Conservation (phyloP, 164 flowering plant genomes). For the Dillenia turbinata region DNA sequence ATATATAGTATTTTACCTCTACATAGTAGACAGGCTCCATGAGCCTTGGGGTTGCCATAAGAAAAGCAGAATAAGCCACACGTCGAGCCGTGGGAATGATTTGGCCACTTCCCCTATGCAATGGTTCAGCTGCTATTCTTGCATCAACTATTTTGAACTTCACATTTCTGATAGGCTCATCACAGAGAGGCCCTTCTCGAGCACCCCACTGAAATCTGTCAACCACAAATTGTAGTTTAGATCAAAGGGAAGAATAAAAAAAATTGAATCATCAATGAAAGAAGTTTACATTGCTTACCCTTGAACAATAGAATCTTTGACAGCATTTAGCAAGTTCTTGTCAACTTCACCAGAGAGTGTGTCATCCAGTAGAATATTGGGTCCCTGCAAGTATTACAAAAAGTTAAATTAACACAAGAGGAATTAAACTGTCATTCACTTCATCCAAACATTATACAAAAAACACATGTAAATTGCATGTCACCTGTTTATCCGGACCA, state of each 20-base stretch:
- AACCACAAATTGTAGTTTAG: neutral
- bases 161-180: slow-evolving; percentile 96
- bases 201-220: slow-evolving; percentile 99
- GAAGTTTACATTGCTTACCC: slow-evolving; percentile 47
- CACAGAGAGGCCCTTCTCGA: slow-evolving; percentile 98
- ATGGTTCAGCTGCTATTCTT: slow-evolving; percentile 84
- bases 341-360: slow-evolving; percentile 97
- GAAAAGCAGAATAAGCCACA: slow-evolving; percentile 95
- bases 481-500: slow-evolving; percentile 99
- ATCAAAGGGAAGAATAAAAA: neutral
- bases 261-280: neutral
- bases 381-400: slow-evolving; percentile 51
- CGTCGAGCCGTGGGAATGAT: slow-evolving; percentile 98
- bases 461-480: neutral
- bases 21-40: slow-evolving; percentile 99
- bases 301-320: slow-evolving; percentile 97
- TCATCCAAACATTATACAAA: too few species aligned
- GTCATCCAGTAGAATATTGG: slow-evolving; percentile 92
- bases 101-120: slow-evolving; percentile 95
- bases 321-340: slow-evolving; percentile 77
- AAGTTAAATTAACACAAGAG: neutral
- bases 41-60: slow-evolving; percentile 96
- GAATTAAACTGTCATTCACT: too few species aligned
- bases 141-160: slow-evolving; percentile 99
- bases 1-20: slow-evolving; percentile 43